phyloP scores from a whole-genome alignment of 1,139 yeast genomes.

The Magnusiomyces starmeri region DNA sequence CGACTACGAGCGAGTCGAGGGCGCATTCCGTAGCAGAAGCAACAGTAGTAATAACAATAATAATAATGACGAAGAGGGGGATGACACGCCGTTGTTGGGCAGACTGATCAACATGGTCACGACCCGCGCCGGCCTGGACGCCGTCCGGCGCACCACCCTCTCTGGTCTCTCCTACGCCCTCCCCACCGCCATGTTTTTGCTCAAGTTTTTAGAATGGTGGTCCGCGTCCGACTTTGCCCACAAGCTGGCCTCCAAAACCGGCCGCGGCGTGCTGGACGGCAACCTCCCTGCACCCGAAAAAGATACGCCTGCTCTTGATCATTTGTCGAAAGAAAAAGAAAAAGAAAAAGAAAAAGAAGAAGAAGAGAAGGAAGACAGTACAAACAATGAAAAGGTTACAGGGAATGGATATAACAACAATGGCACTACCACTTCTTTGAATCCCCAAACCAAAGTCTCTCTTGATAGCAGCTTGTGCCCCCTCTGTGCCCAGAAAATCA shows the following conservation, averaged over 20 bases:
- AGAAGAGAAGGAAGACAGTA: slow-evolving; percentile 15
- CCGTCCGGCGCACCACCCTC: slow-evolving; percentile 36
- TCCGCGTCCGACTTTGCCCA: slow-evolving; percentile 67
- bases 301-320: slow-evolving; percentile 20
- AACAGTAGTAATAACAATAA: not conserved
- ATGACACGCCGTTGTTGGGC: slow-evolving; percentile 15
- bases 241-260: slow-evolving; percentile 48
- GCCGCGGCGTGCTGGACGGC: slow-evolving; percentile 38
- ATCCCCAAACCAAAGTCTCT: slow-evolving; percentile 2
- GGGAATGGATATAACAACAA: no score
- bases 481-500: slow-evolving; percentile 56
- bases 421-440: slow-evolving; percentile 8
- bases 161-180: slow-evolving; percentile 40
- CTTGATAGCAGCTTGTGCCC: slow-evolving; percentile 49
- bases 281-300: slow-evolving; percentile 45
- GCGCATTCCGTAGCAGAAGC: not conserved
- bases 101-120: slow-evolving; percentile 19
- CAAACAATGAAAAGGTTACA: not conserved
- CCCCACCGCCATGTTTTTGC: slow-evolving; percentile 76
- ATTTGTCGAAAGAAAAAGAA: not conserved
- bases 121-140: slow-evolving; percentile 19
- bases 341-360: slow-evolving; percentile 1
- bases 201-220: slow-evolving; percentile 96
- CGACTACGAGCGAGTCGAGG: slow-evolving; percentile 47
- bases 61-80: slow-evolving; percentile 12